A percentile compares a stretch with the other conserved stretches of the same genome.
Conservation (phyloP, 192 early-diverging fungal genomes). For the Diversispora epigaea region DNA sequence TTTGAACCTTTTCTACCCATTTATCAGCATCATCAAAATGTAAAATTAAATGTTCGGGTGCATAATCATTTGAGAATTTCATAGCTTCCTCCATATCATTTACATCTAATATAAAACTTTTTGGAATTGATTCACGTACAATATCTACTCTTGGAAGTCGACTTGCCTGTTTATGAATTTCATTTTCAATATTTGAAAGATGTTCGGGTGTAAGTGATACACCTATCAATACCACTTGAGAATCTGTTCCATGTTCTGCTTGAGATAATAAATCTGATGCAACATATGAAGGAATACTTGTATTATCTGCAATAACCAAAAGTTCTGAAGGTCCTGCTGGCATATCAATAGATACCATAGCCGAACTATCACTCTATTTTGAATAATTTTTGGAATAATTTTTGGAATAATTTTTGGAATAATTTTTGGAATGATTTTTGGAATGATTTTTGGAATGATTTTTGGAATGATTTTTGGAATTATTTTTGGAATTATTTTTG, state of each 20-base stretch:
- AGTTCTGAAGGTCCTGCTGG: conserved; percentile 99
- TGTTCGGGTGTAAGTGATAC: conserved; percentile 69
- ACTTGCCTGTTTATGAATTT: conserved; percentile 81
- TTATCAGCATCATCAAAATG: conserved; percentile 76
- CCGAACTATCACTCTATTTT: conserved; percentile 81
- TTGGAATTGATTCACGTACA: conserved; percentile 83
- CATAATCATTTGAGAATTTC: conserved; percentile 93
- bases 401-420: background rate
- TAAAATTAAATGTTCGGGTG: conserved; percentile 97
- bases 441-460: background rate
- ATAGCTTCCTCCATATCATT: conserved; percentile 74
- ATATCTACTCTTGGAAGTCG: conserved; percentile 86
- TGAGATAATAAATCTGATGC: conserved; percentile 94
- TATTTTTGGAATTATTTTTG: conserved; percentile 31
- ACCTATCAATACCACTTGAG: conserved; percentile 92
- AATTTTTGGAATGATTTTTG: too few species aligned
- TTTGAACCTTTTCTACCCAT: conserved; percentile 65
- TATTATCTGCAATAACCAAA: conserved; percentile 91
- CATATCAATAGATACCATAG: conserved; percentile 97
- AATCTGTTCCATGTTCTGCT: conserved; percentile 96
- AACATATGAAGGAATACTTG: conserved; percentile 85
- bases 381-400: background rate
- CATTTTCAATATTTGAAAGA: conserved; percentile 71
- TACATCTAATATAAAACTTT: conserved; percentile 77
- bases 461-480: too few species aligned